Percentiles rank a stretch among this genome's conserved stretches.
These are phyloP conservation scores for Saksenaea vasiformis DNA, from an alignment of 371 early-diverging fungal genomes.

Conservation along the genomic window DNA sequence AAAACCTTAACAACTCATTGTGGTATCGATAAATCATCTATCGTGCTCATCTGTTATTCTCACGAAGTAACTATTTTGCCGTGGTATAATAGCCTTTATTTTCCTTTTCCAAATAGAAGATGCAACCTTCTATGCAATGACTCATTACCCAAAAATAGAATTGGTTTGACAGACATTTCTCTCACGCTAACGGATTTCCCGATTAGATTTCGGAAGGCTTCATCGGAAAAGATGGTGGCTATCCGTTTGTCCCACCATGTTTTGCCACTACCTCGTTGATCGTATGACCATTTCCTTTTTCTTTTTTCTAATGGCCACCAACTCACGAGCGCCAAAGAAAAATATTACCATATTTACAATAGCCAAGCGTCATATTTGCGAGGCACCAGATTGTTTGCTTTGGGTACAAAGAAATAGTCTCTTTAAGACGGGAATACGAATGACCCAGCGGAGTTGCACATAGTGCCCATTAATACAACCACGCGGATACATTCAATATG, in stretches of 20 bases:
- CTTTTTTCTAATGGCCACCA: too few relatives aligned
- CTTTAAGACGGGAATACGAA: too few relatives aligned
- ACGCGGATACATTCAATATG: too few relatives aligned
- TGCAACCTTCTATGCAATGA: slow-evolving; percentile 2
- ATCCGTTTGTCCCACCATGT: slow-evolving; percentile 1
- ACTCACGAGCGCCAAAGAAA: too few relatives aligned
- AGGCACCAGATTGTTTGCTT: too few relatives aligned
- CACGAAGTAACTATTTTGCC: not conserved
- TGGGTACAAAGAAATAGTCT: too few relatives aligned
- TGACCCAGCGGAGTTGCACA: too few relatives aligned
- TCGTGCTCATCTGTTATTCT: not conserved
- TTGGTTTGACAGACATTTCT: slow-evolving; percentile 3
- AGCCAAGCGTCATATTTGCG: too few relatives aligned
- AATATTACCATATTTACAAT: too few relatives aligned
- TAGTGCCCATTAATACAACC: too few relatives aligned
- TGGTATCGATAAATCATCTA: slow-evolving; percentile 2
- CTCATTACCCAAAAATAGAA: not conserved
- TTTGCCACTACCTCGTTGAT: not conserved
- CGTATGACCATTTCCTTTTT: not conserved
- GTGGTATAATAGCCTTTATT: not conserved
- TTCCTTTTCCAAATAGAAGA: slow-evolving; percentile 1
- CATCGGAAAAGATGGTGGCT: slow-evolving; percentile 2
- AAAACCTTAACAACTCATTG: too few relatives aligned
- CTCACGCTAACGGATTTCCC: slow-evolving; percentile 4
- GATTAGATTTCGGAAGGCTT: slow-evolving; percentile 5